Conservation (phyloP, 176 grass and related monocot genomes). For the Chloris gayana region DNA sequence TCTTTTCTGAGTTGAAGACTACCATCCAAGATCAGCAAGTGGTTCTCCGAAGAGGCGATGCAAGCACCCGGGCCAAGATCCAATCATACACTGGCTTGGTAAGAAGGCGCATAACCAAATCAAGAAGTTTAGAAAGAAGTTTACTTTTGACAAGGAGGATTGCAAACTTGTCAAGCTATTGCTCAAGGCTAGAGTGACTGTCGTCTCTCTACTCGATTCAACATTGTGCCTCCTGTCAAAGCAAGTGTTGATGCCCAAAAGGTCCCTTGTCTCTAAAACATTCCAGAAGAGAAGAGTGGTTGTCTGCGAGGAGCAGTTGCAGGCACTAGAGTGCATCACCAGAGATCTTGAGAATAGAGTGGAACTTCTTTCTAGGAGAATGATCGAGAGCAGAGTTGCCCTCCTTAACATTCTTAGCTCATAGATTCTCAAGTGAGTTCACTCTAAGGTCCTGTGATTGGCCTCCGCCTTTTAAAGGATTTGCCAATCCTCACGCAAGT, state of each 20-base stretch:
- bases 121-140: conserved; percentile 51
- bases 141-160: conserved; percentile 18
- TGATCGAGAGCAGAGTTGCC: conserved; percentile 59
- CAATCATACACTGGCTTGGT: conserved; percentile 36
- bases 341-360: conserved; percentile 45
- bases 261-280: conserved; percentile 47
- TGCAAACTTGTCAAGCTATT: conserved; percentile 26
- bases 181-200: conserved; percentile 45
- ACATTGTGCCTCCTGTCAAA: conserved; percentile 24
- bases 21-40: conserved; percentile 39
- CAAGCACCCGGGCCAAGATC: conserved; percentile 28
- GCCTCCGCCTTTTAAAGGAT: conserved; percentile 45
- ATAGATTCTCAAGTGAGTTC: conserved; percentile 17
- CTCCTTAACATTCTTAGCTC: conserved; percentile 56
- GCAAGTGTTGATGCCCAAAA: conserved; percentile 38
- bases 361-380: conserved; percentile 52
- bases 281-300: conserved; percentile 34
- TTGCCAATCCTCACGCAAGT: conserved; percentile 4
- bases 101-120: conserved; percentile 60
- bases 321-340: conserved; percentile 32
- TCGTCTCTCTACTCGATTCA: conserved; percentile 42
- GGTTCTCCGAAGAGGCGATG: conserved; percentile 42
- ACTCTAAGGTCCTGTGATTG: conserved; percentile 38
- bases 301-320: conserved; percentile 39
- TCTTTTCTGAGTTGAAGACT: conserved; percentile 38